phyloP scores from a whole-genome alignment of 2,329 filamentous ascomycete species.

The Fusarium nurragi region DNA sequence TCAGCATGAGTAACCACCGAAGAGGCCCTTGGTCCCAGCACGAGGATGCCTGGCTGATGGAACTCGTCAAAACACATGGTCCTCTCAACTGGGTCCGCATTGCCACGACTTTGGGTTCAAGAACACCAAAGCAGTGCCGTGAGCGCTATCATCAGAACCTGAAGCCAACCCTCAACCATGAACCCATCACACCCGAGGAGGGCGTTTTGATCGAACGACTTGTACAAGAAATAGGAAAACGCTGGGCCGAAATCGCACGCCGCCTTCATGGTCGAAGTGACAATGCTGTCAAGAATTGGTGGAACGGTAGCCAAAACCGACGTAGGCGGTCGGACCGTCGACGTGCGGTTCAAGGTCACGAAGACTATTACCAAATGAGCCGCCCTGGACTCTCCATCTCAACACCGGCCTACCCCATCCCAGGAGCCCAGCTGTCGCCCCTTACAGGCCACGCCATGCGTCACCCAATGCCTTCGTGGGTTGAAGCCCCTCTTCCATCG shows the following conservation, averaged over 20 bases:
- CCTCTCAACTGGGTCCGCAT: constrained; percentile 92
- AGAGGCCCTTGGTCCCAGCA: constrained; percentile 85
- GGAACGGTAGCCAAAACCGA: constrained; percentile 92
- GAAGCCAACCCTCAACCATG: constrained; percentile 77
- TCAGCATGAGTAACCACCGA: constrained; percentile 43
- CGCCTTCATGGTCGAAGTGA: constrained; percentile 85
- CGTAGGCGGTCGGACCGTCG: constrained; percentile 63
- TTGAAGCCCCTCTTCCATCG: constrained; percentile 51
- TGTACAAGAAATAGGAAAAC: constrained; percentile 81
- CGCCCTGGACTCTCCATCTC: constrained; percentile 47
- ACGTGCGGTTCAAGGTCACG: constrained; percentile 43
- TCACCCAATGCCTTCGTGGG: constrained; percentile 34
- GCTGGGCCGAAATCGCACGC: constrained; percentile 93
- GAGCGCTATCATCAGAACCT: constrained; percentile 95
- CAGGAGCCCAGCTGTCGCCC: constrained; percentile 27
- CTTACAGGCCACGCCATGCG: constrained; percentile 35
- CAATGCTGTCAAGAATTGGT: constrained; percentile 98
- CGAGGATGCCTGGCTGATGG: constrained; percentile 77
- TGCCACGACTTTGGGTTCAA: constrained; percentile 75
- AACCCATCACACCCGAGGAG: constrained; percentile 77
- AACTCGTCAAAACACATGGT: constrained; percentile 76
- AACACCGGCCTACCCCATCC: constrained; percentile 28
- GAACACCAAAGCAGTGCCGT: constrained; percentile 93
- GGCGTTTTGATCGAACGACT: constrained; percentile 78
- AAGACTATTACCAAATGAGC: constrained; percentile 35